Evolutionary conservation across 2,329 filamentous ascomycete species (phyloP).

Genomic region (Fusarium avenaceum): DNA sequence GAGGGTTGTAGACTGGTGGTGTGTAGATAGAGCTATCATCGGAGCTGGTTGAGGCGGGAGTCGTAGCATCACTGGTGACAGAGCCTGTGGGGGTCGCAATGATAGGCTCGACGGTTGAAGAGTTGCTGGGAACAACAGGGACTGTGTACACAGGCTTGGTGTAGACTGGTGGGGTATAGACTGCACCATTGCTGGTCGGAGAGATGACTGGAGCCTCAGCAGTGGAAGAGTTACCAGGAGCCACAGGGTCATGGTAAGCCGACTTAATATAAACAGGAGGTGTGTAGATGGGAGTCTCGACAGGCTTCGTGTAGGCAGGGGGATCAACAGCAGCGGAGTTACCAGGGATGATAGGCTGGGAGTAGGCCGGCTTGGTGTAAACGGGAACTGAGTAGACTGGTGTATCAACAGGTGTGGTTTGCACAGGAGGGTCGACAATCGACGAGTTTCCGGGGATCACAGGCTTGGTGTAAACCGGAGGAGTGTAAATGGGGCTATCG

Average conservation of each 20-base stretch:
- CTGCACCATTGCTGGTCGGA: neutral
- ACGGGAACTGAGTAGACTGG: conserved; percentile 21
- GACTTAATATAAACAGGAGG: conserved; percentile 31
- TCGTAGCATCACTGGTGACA: neutral
- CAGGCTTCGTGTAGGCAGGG: conserved; percentile 25
- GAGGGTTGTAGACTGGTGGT: conserved; percentile 21
- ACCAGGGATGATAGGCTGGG: conserved; percentile 8
- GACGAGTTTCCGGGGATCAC: conserved; percentile 13
- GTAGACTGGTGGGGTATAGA: conserved; percentile 34
- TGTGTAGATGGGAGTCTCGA: conserved; percentile 26
- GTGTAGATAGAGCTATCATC: conserved; percentile 22
- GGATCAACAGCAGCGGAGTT: conserved; percentile 21
- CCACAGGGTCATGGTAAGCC: neutral
- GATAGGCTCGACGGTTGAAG: conserved; percentile 17
- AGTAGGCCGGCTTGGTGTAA: conserved; percentile 26
- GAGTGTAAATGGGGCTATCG: conserved; percentile 18
- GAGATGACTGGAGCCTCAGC: conserved; percentile 3
- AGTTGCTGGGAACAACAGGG: conserved; percentile 21
- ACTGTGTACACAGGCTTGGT: conserved; percentile 19
- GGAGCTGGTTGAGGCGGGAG: conserved; percentile 4
- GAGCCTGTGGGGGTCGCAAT: conserved; percentile 12
- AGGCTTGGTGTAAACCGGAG: conserved; percentile 22
- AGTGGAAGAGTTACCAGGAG: conserved; percentile 11
- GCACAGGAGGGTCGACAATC: neutral
- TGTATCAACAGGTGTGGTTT: conserved; percentile 12